Conservation (phyloP, 192 early-diverging fungal species). For the Linnemannia zychae region DNA sequence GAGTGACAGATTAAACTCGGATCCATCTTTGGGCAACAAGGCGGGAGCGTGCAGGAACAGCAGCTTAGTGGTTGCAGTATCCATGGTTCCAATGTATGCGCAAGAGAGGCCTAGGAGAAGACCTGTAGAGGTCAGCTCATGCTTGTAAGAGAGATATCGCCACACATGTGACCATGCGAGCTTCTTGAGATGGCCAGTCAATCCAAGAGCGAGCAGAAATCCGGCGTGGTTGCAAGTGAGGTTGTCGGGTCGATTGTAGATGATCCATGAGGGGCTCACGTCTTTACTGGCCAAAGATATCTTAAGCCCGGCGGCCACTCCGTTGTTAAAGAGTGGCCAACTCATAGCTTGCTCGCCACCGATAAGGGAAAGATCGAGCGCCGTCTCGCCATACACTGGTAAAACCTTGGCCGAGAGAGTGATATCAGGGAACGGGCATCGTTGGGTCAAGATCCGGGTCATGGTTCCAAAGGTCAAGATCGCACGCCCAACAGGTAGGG, state of each 20-base stretch:
- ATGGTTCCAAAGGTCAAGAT: slow-evolving; percentile 76
- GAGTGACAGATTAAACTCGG: slow-evolving; percentile 73
- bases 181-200: slow-evolving; percentile 80
- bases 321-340: slow-evolving; percentile 94
- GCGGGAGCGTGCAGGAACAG: slow-evolving; percentile 84
- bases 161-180: slow-evolving; percentile 73
- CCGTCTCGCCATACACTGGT: slow-evolving; percentile 70
- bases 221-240: slow-evolving; percentile 79
- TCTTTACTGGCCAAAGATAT: slow-evolving; percentile 68
- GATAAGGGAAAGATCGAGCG: slow-evolving; percentile 59
- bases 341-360: slow-evolving; percentile 61
- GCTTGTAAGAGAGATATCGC: slow-evolving; percentile 75
- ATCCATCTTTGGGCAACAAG: slow-evolving; percentile 70
- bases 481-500: slow-evolving; percentile 77
- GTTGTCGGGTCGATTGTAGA: slow-evolving; percentile 73
- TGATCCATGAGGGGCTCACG: slow-evolving; percentile 85
- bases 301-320: slow-evolving; percentile 82
- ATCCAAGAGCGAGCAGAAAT: slow-evolving; percentile 84
- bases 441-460: slow-evolving; percentile 65
- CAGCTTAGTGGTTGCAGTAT: slow-evolving; percentile 74
- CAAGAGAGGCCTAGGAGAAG: slow-evolving; percentile 83
- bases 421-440: slow-evolving; percentile 70
- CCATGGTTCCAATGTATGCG: slow-evolving; percentile 76
- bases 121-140: slow-evolving; percentile 77
- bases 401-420: slow-evolving; percentile 73